Evolutionary conservation across 148 eudicot species (phyloP).

Genomic region (Fallopia convolvulus): DNA sequence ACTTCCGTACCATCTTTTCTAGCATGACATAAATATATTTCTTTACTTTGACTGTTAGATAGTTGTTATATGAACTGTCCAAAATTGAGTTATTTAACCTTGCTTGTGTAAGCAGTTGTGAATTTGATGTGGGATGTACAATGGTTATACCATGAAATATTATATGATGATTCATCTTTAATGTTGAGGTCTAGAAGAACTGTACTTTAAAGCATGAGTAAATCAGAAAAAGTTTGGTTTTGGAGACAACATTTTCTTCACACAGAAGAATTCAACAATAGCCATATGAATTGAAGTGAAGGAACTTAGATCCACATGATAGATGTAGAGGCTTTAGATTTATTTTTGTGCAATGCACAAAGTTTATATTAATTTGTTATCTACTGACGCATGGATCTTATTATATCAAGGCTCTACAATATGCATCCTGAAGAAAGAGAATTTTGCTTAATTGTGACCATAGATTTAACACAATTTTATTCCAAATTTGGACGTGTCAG

Average conservation of each 20-base stretch:
- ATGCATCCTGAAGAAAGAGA: neutral
- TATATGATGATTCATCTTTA: neutral
- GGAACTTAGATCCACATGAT: neutral
- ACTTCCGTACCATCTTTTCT: neutral
- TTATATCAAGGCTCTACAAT: neutral
- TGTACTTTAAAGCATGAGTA: neutral
- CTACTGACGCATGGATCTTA: neutral
- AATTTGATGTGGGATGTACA: neutral
- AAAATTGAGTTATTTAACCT: neutral
- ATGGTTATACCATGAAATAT: neutral
- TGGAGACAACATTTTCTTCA: neutral
- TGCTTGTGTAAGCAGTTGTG: neutral
- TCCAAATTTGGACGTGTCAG: neutral
- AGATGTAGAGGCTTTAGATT: neutral
- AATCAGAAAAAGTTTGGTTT: neutral
- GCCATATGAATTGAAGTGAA: neutral
- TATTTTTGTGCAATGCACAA: neutral
- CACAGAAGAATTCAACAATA: neutral
- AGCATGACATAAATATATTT: neutral
- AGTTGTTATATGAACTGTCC: neutral
- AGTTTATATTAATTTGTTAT: neutral
- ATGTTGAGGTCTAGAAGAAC: neutral
- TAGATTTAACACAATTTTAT: conserved; percentile 4
- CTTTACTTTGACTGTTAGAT: neutral
- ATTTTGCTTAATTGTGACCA: neutral